These are phyloP conservation scores for Yarrowia sp. DNA, from an alignment of 805 yeast species.

Conservation along the genomic window DNA sequence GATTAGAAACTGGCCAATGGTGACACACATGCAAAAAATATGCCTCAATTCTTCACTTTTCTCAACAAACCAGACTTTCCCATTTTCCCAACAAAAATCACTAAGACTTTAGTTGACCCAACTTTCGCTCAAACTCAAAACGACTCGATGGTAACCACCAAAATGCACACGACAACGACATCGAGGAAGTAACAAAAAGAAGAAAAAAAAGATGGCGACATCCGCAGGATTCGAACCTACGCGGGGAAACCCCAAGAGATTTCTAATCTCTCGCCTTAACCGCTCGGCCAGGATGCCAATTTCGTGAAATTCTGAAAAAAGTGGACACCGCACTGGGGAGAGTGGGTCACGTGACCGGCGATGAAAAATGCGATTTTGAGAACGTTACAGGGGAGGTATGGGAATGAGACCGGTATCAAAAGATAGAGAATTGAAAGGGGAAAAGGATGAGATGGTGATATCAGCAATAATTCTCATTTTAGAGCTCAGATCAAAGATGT, in stretches of 20 bases:
- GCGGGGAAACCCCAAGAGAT: conserved; percentile 38
- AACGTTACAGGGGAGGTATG: too few relatives aligned
- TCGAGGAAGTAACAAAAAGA: not conserved
- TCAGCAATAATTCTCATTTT: too few relatives aligned
- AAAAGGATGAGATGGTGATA: not conserved
- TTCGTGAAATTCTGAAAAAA: not conserved
- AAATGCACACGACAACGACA: not conserved
- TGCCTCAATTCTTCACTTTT: too few relatives aligned
- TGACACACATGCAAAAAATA: too few relatives aligned
- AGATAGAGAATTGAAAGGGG: not conserved
- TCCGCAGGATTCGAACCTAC: conserved; percentile 38
- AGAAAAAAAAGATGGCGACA: conserved; percentile 20
- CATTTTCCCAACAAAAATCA: too few relatives aligned
- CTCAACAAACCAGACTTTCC: too few relatives aligned
- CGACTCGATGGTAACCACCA: not conserved
- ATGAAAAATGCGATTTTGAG: not conserved
- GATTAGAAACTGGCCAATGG: too few relatives aligned
- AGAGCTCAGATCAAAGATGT: not conserved
- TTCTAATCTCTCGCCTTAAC: conserved; percentile 39
- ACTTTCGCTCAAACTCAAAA: not conserved
- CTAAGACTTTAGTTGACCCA: too few relatives aligned
- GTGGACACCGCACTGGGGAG: not conserved
- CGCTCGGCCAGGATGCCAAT: conserved; percentile 39
- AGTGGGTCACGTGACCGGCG: not conserved
- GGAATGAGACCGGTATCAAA: not conserved